Conservation (phyloP, 441 rosid genomes). For the Caryocar brasiliense region DNA sequence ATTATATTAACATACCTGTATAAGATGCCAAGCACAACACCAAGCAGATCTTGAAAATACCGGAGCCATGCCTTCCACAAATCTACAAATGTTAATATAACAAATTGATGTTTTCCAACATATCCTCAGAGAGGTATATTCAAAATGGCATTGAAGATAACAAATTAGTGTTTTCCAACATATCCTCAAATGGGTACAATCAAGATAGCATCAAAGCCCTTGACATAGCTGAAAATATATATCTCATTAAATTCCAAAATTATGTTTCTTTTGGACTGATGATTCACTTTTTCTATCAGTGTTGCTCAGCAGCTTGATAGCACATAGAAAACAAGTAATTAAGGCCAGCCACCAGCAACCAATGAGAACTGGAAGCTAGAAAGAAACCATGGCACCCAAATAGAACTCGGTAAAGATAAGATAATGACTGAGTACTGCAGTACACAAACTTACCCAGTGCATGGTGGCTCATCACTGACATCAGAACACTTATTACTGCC, state of each 20-base stretch:
- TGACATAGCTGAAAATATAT: no score
- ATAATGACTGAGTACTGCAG: neutral
- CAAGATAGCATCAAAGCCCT: no score
- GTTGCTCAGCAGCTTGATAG: neutral
- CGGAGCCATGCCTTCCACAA: conserved; percentile 99
- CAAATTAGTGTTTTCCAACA: no score
- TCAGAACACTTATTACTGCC: conserved; percentile 67
- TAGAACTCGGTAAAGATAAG: neutral
- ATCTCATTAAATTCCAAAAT: no score
- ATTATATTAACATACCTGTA: conserved; percentile 50
- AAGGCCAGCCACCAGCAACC: neutral
- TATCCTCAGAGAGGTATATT: conserved; percentile 1
- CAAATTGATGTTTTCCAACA: no score
- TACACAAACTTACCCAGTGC: conserved; percentile 62
- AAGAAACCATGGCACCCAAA: neutral
- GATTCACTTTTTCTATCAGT: no score
- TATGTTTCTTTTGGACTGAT: no score
- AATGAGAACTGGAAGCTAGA: neutral
- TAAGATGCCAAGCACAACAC: conserved; percentile 96
- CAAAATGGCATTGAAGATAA: no score
- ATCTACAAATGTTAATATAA: conserved; percentile 43
- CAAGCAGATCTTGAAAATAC: conserved; percentile 94
- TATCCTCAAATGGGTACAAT: conserved; percentile 3
- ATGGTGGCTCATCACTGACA: conserved; percentile 81
- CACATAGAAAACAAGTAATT: neutral